phyloP scores from a whole-genome alignment of 148 eudicot genomes.

The Rhododendron williamsianum region DNA sequence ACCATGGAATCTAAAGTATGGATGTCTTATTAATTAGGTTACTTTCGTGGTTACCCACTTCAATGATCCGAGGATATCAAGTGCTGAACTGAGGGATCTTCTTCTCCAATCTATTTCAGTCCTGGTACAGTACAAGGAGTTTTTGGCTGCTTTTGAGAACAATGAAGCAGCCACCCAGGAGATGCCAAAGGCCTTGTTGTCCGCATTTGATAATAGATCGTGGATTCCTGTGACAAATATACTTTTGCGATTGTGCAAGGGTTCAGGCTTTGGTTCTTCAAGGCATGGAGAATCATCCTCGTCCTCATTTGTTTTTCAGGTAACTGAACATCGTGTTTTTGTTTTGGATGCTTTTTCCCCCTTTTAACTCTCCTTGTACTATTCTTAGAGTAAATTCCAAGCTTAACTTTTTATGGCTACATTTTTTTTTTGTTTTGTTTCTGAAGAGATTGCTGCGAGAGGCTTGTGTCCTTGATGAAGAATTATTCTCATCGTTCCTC shows the following conservation, averaged over 20 bases:
- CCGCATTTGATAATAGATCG: conserved; percentile 88
- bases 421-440: conserved; percentile 11
- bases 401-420: background rate
- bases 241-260: conserved; percentile 82
- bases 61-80: conserved; percentile 83
- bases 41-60: conserved; percentile 86
- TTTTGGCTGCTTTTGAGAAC: conserved; percentile 71
- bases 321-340: conserved; percentile 14
- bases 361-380: background rate
- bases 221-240: conserved; percentile 93
- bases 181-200: conserved; percentile 73
- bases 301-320: conserved; percentile 70
- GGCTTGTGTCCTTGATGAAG: conserved; percentile 63
- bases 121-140: conserved; percentile 83
- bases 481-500: conserved; percentile 71
- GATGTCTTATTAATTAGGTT: conserved; percentile 43
- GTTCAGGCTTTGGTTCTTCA: conserved; percentile 80
- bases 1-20: background rate
- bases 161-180: conserved; percentile 70
- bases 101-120: conserved; percentile 91
- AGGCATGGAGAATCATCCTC: conserved; percentile 79
- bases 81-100: conserved; percentile 82
- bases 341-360: background rate
- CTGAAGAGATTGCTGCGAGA: conserved; percentile 68
- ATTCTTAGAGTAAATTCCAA: background rate